These are phyloP conservation scores for peach (Prunus persica) DNA, from an alignment of 306 rosid genomes.

Conservation along the genomic window Prunus_persica_NCBIv2 NC_034015.1:956001-956500, in stretches of 20 bases:
- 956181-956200: neutral
- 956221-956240: constrained; percentile 39
- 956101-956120: neutral
- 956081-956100: constrained; percentile 46
- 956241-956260: constrained; percentile 31
- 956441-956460: neutral
- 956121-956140: neutral
- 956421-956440: neutral
- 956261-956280: constrained; percentile 27
- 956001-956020: constrained; percentile 43
- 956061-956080: constrained; percentile 27
- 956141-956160: neutral
- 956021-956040: constrained; percentile 37
- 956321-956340: constrained; percentile 34
- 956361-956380: constrained; percentile 39
- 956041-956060: constrained; percentile 35
- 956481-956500: constrained; percentile 11
- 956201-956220: neutral
- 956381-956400: constrained; percentile 31
- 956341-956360: constrained; percentile 36
- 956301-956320: constrained; percentile 45
- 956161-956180: neutral
- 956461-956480: neutral
- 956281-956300: constrained; percentile 26
- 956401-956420: constrained; percentile 30